These are phyloP conservation scores for Lentinula edodes DNA, from an alignment of 768 basidiomycete genomes.

Conservation along the genomic window DNA sequence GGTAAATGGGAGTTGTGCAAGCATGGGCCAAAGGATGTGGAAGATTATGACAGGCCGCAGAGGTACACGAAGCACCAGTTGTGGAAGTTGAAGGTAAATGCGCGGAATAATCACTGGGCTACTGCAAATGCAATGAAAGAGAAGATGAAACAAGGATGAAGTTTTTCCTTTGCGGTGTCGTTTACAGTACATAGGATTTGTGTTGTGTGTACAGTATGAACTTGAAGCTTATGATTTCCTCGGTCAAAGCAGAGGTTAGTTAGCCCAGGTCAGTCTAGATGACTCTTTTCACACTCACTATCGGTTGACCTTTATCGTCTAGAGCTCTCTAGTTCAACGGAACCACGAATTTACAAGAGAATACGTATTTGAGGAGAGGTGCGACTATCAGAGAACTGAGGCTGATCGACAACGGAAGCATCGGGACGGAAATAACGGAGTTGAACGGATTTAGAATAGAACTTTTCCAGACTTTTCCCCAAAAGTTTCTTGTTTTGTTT, in stretches of 20 bases:
- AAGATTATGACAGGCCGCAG: neutral
- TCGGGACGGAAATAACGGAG: neutral
- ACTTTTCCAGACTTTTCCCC: neutral
- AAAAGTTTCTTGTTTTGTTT: neutral
- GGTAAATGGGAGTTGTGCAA: neutral
- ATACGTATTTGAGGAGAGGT: neutral
- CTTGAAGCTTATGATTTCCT: too few relatives aligned
- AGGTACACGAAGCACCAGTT: constrained; percentile 1
- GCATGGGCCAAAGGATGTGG: neutral
- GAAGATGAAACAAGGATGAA: neutral
- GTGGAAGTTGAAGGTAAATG: neutral
- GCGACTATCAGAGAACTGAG: too few relatives aligned
- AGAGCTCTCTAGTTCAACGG: neutral
- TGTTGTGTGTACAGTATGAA: too few relatives aligned
- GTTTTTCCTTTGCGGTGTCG: neutral
- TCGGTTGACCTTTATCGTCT: neutral
- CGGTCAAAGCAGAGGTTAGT: too few relatives aligned
- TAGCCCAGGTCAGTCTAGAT: too few relatives aligned
- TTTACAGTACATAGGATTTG: neutral
- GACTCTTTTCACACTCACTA: too few relatives aligned
- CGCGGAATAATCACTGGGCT: neutral
- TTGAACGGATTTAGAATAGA: neutral
- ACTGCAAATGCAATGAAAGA: neutral
- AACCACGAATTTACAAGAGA: neutral
- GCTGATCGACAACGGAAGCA: neutral